Evolutionary conservation across 352 stramenopile species (phyloP).

Genomic region (Thalassiosira livingstoniorum): DNA sequence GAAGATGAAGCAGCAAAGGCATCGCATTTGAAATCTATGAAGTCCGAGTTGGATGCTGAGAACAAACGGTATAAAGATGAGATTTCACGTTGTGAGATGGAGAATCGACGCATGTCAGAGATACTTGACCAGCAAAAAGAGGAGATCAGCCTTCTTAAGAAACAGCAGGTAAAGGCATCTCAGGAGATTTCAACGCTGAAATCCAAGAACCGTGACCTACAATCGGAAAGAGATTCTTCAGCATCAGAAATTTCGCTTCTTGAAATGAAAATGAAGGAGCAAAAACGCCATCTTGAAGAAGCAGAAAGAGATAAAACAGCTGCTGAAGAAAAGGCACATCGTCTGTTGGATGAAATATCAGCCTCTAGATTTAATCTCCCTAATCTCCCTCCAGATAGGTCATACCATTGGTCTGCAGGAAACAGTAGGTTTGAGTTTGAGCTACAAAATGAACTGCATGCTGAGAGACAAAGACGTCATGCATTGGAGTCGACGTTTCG

Average conservation of each 20-base stretch:
- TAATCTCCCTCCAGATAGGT: too few species aligned
- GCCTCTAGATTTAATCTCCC: neutral
- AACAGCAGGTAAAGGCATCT: slow-evolving; percentile 24
- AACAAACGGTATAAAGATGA: neutral
- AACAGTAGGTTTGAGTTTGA: slow-evolving; percentile 62
- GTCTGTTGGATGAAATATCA: neutral
- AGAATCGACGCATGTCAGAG: too few species aligned
- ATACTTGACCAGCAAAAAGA: too few species aligned
- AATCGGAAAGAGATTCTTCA: slow-evolving; percentile 22
- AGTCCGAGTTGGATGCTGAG: neutral
- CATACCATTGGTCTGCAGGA: too few species aligned
- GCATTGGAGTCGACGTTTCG: slow-evolving; percentile 43
- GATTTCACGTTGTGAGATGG: neutral
- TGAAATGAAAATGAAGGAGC: slow-evolving; percentile 24
- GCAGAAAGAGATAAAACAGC: neutral
- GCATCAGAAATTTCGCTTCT: slow-evolving; percentile 17
- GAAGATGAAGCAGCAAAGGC: neutral
- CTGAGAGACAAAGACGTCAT: too few species aligned
- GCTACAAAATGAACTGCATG: too few species aligned
- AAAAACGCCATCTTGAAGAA: neutral
- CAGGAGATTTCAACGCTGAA: slow-evolving; percentile 33
- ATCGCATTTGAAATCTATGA: neutral
- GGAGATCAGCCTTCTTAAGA: slow-evolving; percentile 27
- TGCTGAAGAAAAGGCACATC: neutral
- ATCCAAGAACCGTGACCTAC: slow-evolving; percentile 22